Evolutionary conservation across 164 flowering plant genomes (phyloP).

Genomic region (Litsea cubeba): DNA sequence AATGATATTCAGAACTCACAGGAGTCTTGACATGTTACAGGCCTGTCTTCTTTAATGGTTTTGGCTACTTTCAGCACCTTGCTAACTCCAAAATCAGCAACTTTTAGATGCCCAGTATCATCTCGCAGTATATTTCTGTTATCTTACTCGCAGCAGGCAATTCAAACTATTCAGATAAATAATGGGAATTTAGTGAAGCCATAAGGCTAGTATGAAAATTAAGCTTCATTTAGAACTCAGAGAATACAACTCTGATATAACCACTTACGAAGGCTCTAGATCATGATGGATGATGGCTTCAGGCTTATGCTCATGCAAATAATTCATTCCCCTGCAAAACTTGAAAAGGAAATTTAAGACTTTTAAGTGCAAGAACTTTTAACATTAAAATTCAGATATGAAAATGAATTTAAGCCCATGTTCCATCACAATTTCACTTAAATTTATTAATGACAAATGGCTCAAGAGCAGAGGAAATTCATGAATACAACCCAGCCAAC

Average conservation of each 20-base stretch:
- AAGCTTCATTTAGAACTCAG: neutral
- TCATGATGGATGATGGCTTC: constrained; percentile 87
- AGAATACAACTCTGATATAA: neutral
- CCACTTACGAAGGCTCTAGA: constrained; percentile 95
- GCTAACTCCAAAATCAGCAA: constrained; percentile 98
- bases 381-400: neutral
- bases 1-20: constrained; percentile 42
- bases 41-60: constrained; percentile 61
- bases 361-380: neutral
- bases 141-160: constrained; percentile 36
- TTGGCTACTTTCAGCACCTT: constrained; percentile 59
- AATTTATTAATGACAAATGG: neutral
- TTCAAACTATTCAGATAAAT: constrained; percentile 16
- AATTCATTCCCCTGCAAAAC: constrained; percentile 85
- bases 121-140: constrained; percentile 95
- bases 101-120: constrained; percentile 96
- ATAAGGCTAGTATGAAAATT: neutral
- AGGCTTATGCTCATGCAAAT: constrained; percentile 90
- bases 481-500: neutral
- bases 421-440: neutral
- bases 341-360: neutral
- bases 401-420: neutral
- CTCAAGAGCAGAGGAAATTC: constrained; percentile 1
- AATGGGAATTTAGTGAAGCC: neutral
- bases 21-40: constrained; percentile 49